Percentiles rank a stretch among this genome's conserved stretches.
Evolutionary conservation across 1,284 basidiomycete species (phyloP).

Genomic region (Inonotus obliquus): DNA sequence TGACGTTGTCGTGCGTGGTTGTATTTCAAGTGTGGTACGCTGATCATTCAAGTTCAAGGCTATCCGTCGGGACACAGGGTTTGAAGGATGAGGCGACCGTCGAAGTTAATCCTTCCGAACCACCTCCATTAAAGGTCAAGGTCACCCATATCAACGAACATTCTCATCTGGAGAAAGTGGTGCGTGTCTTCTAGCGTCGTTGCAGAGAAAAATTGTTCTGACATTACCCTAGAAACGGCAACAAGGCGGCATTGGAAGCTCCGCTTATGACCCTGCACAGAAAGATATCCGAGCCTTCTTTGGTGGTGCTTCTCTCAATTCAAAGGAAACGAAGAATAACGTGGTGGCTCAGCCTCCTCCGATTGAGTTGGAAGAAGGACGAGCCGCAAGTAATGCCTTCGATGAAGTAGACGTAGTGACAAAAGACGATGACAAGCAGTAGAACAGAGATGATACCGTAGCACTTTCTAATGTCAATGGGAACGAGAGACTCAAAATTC

Average conservation of each 20-base stretch:
- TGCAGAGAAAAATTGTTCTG: not conserved
- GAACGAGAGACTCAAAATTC: not conserved
- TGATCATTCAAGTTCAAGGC: conserved; percentile 4
- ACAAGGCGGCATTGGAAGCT: conserved; percentile 71
- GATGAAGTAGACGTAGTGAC: conserved; percentile 9
- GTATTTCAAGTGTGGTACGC: not conserved
- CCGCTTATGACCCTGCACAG: conserved; percentile 71
- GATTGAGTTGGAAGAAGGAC: conserved; percentile 12
- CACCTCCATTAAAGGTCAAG: conserved; percentile 36
- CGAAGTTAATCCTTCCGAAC: conserved; percentile 26
- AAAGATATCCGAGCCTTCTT: conserved; percentile 76
- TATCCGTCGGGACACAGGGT: conserved; percentile 25
- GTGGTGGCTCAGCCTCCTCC: not conserved
- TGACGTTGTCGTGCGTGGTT: conserved; percentile 6
- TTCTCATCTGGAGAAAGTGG: conserved; percentile 53
- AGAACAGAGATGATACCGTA: conserved; percentile 27
- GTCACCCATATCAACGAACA: conserved; percentile 52
- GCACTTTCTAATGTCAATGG: too few species aligned
- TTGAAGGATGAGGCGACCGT: conserved; percentile 25
- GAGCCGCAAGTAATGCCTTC: conserved; percentile 15
- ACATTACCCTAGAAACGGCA: conserved; percentile 55
- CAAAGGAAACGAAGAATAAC: not conserved
- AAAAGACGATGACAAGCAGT: conserved; percentile 2
- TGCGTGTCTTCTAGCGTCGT: conserved; percentile 31
- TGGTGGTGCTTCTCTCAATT: conserved; percentile 38